Evolutionary conservation across 805 yeast genomes (phyloP).

Genomic region (Wickerhamiella hasegawae): DNA sequence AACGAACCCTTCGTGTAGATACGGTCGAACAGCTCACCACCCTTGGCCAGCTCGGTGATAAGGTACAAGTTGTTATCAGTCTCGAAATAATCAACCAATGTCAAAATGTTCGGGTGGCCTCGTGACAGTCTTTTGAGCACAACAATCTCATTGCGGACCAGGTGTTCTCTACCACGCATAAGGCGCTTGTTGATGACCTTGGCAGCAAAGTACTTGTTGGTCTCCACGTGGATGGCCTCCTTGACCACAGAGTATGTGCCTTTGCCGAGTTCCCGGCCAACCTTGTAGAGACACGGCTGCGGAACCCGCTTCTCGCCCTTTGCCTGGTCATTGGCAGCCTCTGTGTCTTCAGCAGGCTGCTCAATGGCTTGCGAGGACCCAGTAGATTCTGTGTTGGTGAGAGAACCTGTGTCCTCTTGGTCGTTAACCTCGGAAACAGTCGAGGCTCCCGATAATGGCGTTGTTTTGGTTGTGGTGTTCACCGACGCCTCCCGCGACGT

Average conservation of each 20-base stretch:
- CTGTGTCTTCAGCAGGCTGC: background rate
- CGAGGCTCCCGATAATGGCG: too few species aligned
- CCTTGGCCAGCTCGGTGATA: slow-evolving; percentile 50
- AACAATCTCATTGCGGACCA: slow-evolving; percentile 45
- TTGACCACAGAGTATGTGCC: slow-evolving; percentile 30
- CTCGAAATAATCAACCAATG: slow-evolving; percentile 54
- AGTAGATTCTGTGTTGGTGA: too few species aligned
- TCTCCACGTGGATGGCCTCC: slow-evolving; percentile 27
- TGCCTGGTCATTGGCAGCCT: background rate
- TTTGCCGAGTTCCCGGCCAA: slow-evolving; percentile 25
- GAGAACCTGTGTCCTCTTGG: too few species aligned
- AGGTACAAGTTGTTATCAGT: slow-evolving; percentile 37
- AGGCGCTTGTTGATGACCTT: slow-evolving; percentile 35
- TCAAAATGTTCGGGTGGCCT: slow-evolving; percentile 39
- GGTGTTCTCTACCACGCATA: slow-evolving; percentile 36
- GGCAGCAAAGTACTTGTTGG: slow-evolving; percentile 34
- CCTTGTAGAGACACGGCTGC: slow-evolving; percentile 9
- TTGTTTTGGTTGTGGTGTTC: too few species aligned
- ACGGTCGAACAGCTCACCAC: slow-evolving; percentile 53
- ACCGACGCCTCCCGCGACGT: too few species aligned
- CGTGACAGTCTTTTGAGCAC: slow-evolving; percentile 36
- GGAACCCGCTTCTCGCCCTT: background rate
- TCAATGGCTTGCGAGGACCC: too few species aligned
- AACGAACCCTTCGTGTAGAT: slow-evolving; percentile 33
- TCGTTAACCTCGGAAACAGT: too few species aligned